These are phyloP conservation scores for Erodium maritimum DNA, from an alignment of 345 rosid genomes.

Conservation along the genomic window DNA sequence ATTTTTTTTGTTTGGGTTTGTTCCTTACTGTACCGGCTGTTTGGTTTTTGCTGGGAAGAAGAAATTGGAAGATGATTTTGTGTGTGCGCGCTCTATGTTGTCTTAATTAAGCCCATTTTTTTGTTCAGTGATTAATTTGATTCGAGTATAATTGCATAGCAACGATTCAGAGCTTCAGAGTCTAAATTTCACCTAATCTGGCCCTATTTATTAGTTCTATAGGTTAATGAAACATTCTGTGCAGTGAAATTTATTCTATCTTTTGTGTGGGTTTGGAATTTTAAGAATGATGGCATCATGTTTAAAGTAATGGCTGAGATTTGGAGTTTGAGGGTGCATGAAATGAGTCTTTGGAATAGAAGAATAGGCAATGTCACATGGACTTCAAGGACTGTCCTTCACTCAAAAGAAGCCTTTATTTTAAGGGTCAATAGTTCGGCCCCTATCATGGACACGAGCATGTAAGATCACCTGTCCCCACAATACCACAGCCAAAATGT, in stretches of 20 bases:
- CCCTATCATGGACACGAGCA: no score
- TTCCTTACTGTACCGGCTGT: no score
- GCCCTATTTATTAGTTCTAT: background rate
- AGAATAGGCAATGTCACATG: background rate
- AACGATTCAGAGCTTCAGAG: no score
- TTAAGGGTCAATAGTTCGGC: no score
- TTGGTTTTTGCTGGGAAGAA: constrained; percentile 1
- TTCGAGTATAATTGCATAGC: no score
- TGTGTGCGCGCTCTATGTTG: no score
- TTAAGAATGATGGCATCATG: background rate
- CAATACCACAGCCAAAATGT: background rate
- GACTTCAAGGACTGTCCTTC: background rate
- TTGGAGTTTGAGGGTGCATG: background rate
- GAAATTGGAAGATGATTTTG: background rate
- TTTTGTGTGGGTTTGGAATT: background rate
- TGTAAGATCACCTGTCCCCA: background rate
- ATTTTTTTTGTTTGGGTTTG: background rate
- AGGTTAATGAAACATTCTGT: background rate
- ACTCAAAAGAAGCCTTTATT: no score
- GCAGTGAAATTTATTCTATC: background rate
- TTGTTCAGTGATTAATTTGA: no score
- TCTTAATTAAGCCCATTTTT: no score
- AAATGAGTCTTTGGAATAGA: background rate
- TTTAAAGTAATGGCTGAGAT: background rate
- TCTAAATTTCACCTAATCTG: no score